These are phyloP conservation scores for Metarhizium humberi DNA, from an alignment of 2,329 filamentous ascomycete genomes.

Conservation along the genomic window DNA sequence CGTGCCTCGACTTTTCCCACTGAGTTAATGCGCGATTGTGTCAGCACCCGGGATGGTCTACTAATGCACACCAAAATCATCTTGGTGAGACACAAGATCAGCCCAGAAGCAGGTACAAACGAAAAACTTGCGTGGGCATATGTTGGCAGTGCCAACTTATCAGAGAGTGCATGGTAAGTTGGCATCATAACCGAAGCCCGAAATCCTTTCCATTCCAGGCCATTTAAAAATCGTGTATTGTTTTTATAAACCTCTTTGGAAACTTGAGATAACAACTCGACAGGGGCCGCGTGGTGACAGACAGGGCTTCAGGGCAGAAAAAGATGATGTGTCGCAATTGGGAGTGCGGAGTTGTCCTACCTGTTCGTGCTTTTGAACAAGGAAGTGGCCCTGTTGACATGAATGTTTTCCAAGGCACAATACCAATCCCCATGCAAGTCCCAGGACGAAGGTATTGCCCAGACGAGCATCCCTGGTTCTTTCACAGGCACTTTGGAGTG, in stretches of 20 bases:
- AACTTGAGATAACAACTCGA: constrained; percentile 1
- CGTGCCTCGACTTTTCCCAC: constrained; percentile 59
- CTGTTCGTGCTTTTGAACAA: constrained; percentile 28
- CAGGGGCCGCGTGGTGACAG: constrained; percentile 70
- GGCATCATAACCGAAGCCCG: not conserved
- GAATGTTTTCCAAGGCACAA: constrained; percentile 38
- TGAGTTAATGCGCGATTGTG: constrained; percentile 63
- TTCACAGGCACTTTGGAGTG: constrained; percentile 15
- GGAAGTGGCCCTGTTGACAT: constrained; percentile 10
- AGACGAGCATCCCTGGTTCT: constrained; percentile 34
- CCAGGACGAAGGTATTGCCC: constrained; percentile 43
- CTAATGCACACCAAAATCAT: constrained; percentile 84
- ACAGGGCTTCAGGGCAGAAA: constrained; percentile 54
- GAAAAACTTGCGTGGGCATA: constrained; percentile 60
- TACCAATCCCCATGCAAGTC: constrained; percentile 56
- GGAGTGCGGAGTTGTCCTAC: constrained; percentile 85
- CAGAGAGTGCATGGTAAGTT: constrained; percentile 81
- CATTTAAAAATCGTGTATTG: not conserved
- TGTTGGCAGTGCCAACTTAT: constrained; percentile 83
- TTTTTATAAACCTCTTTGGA: not conserved
- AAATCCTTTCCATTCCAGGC: not conserved
- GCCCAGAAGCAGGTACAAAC: not conserved
- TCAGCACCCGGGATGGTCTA: constrained; percentile 59
- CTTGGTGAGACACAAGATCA: constrained; percentile 32
- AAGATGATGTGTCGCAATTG: constrained; percentile 86